Evolutionary conservation across 495 filamentous ascomycete species (phyloP), one percentile per base, ranked within the genome.

Genomic region (Hypoxylon subgilvum): DNA sequence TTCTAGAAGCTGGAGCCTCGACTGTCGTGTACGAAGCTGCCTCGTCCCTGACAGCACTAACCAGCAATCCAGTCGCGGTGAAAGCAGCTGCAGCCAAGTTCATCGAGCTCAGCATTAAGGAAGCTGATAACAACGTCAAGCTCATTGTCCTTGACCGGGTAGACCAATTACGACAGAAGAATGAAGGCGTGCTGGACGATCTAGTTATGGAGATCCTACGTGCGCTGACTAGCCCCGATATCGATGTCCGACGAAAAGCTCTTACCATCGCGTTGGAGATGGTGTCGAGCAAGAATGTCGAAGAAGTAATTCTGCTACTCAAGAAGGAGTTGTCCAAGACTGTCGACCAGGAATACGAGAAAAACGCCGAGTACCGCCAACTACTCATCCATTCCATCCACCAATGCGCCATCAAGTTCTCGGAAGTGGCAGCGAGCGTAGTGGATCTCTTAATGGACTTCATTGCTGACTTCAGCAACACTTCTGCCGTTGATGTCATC

Each of bases 371-470:
- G 72, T 97, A 99, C 72, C 89, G 95, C 58, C 91, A 94, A 71
- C 80, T 97, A 1, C 79, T 99, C 41, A 96, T 99, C 61, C 91
- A 97, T 71, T 90, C 92, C 40, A 97, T 99, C 67, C 95, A 99
- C 73, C 90, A 90, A 68, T 97, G 93, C 71, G 95, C 95, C 52
- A 96, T 99, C 78, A 96, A 94, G 69, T 97, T 97, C 76, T 97
- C 95, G 3, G 95, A 97, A 72, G 91, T 97, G 45, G 95, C 95
- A 41, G 90, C 93, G 30, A 96, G 90, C 69, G 95, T 97, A 39
- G 95, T 99, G 49, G 95, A 91, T 51, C 81, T 96, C 6, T 77
- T 99, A n/a, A 99, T 99, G 92, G 94, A 99, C 68, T 97, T 97
- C 69, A 97, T 99, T 69, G 91, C 89, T 48, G 95, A 99, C 71